Evolutionary conservation across 1,284 basidiomycete species (phyloP), one percentile per base, ranked within the genome.

Genomic region (Trichosporon coremiiforme): DNA sequence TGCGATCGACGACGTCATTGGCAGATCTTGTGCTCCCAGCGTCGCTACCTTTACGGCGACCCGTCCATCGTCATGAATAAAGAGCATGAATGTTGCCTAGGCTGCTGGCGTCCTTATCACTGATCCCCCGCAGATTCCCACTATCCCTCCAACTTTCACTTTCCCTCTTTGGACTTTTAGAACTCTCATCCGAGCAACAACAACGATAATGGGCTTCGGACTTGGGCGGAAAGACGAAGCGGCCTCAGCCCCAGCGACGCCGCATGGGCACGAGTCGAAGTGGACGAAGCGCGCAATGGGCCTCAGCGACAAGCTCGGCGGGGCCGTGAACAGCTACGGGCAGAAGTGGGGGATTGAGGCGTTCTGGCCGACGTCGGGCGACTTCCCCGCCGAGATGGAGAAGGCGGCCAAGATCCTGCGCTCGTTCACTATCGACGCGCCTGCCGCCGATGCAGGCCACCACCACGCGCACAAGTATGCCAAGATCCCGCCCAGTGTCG

Each of bases 391-490:
- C n/a, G 84, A 86, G 71, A 77, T 85, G 53, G 79, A 80, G 15
- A 86, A 86, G 73, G 82, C 81, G 53, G 81, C 81, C 25, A 73
- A 84, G 25, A 85, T 86, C 64, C 72, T 86, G 17, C 73, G 77
- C 15, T 71, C 75, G 2, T 82, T 80, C 62, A 67, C 66, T 2
- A 20, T 57, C 60, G 66, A 62, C 22, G 55, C 66, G n/a, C 55
- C 45, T 9, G 35, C 35, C 4, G 36, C 66, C 17, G 66, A 67
- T 35, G 55, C 66, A 1, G 55, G 57, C 22, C 35, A 53, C 50
- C 66, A 66, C 50, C 66, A 66, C 57, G 55, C 50, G 25, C 22
- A 38, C 22, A 38, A 38, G 17, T 38, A 38, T 29, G 57, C 60
- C 22, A 57, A 45, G 17, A 67, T 67, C 57, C 66, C 66, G 31